Evolutionary conservation across 1,139 yeast species (phyloP), one percentile per base, ranked within the genome.

Genomic region (Ogataea hybrid): DNA sequence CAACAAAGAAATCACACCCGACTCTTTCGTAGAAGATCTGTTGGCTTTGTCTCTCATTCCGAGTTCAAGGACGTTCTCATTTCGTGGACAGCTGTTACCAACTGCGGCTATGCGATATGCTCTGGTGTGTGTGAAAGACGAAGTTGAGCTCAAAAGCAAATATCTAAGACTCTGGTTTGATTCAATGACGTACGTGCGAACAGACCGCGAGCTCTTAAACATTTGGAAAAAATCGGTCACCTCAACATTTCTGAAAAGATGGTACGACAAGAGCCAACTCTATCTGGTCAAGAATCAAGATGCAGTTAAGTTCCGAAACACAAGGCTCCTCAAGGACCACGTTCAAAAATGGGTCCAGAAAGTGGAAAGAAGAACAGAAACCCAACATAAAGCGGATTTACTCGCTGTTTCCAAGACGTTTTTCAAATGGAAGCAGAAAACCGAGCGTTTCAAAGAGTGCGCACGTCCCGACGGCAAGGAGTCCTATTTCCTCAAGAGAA

Each of bases 51-150:
- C 50, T 2, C 27, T 46, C 17, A 37, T 53, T 17, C 49, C 54
- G 6, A 47, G 47, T n/a, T 39, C 48, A 2, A 53, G 47, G 38
- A 51, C 49, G 2, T 53, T 53, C 27, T 11, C 25, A 0, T 51
- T 42, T 21, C 44, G 44, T 10, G 52, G 51, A 2, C 33, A 25
- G 3, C 10, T 22, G 2, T 37, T 51, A 4, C 62, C 63, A 0
- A 53, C 54, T 4, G 44, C 53, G 4, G 45, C 49, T 25, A 57
- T 59, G 61, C 43, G 61, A 17, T 50, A 47, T 43, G 59, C 62
- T 8, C 28, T 58, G 15, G 48, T 51, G 15, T 12, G 38, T 20
- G 48, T 51, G 6, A 53, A 52, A 27, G 50, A 43, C 18, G 46
- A 39, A 7, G 43, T 48, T 6, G 46, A 54, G 16, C 22, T 55